These are phyloP conservation scores for Ustilago nuda DNA, from an alignment of 1,284 basidiomycete genomes.

Conservation along the genomic window DNA sequence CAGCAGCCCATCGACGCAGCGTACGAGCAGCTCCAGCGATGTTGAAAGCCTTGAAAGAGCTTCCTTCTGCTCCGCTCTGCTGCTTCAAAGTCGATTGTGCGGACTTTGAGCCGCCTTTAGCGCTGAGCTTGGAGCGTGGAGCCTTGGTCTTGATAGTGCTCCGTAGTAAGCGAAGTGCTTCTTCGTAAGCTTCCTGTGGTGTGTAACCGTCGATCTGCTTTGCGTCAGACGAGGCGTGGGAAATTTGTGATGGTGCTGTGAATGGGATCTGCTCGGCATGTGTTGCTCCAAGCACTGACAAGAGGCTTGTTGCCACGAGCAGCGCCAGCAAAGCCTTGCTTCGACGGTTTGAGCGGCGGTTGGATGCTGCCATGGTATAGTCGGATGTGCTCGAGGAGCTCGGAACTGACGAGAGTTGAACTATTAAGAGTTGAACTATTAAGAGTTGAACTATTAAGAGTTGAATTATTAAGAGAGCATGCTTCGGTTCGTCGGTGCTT, in stretches of 20 bases:
- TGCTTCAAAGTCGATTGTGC: conserved; percentile 4
- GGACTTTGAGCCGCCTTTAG: conserved; percentile 2
- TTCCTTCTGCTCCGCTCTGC: neutral
- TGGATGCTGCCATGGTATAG: conserved; percentile 18
- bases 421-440: no score
- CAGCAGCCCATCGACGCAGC: conserved; percentile 14
- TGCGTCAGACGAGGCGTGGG: conserved; percentile 1
- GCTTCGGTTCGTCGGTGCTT: neutral
- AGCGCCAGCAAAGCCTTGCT: conserved; percentile 24
- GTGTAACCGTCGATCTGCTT: neutral
- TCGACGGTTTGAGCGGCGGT: conserved; percentile 11
- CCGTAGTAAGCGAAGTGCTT: conserved; percentile 47
- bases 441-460: neutral
- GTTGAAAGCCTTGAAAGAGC: neutral
- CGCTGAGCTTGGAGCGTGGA: conserved; percentile 9
- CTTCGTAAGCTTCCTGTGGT: conserved; percentile 50
- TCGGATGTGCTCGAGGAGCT: neutral
- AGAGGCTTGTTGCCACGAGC: conserved; percentile 24
- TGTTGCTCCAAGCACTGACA: conserved; percentile 18
- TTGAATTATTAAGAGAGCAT: neutral
- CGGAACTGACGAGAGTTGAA: neutral
- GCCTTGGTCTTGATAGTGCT: conserved; percentile 42
- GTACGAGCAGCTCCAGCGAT: conserved; percentile 9
- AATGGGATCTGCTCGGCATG: conserved; percentile 24
- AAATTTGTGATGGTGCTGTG: conserved; percentile 4